Evolutionary conservation across 202 grass and related monocot species (phyloP), one percentile per base, ranked within the genome.

Genomic region (Elaeis oleifera): DNA sequence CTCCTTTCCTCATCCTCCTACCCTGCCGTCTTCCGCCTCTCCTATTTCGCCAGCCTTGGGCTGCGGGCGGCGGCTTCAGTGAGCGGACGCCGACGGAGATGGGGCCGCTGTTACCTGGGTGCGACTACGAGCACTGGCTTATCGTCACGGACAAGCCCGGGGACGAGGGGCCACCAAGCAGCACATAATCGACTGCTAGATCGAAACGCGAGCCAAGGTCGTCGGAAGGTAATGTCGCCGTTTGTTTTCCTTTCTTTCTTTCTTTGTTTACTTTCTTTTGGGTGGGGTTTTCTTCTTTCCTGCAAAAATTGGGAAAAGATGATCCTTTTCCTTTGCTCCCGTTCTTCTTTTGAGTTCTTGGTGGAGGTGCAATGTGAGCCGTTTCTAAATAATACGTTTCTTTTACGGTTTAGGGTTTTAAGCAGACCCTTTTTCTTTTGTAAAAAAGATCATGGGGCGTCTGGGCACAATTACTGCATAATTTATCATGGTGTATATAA

Each of bases 141-240:
- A 95, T 95, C 66, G 86, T 95, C 17, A 95, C 89, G 90, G 90
- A 95, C 76, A 95, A 95, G 72, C 90, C 86, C 13, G 90, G 90
- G 0, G 83, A 85, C 3, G 83, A 90, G 59, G 75, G 24, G 90
- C 90, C 50, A 82, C 24, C 50, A 87, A 90, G 77, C 83, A 90
- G 71, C 85, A 90, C 77, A 95, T 95, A 83, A 87, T 95, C 53
- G 80, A 95, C 54, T 90, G 81, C 67, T 95, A 95, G 66, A 71
- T 95, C 71, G 58, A 95, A 60, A 95, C 90, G 74, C 85, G 89
- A 20, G 56, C 90, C 59, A 77, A 95, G 79, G 79, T 95, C 58
- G 63, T 95, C 24, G 90, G 90, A 67, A 87, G 90, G 90, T 95
- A n/a, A 4, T 0, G 23, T 24, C 3, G 6, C 59, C 50, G 72